phyloP scores from a whole-genome alignment of 768 basidiomycete species.

The Phanerochaete sordida region DNA sequence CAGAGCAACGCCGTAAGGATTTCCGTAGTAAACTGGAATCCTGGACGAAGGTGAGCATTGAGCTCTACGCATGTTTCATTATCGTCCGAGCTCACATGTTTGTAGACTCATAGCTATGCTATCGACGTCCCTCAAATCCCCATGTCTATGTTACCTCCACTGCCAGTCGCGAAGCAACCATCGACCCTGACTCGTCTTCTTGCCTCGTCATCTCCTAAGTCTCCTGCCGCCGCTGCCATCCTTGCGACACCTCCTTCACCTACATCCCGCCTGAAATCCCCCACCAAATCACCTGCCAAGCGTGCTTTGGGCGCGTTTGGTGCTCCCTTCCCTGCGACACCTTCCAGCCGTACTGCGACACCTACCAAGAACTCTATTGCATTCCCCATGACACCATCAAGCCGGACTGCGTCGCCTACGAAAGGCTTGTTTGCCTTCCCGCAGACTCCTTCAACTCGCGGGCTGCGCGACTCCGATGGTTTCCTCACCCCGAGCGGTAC shows the following conservation, averaged over 20 bases:
- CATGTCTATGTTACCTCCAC: conserved; percentile 59
- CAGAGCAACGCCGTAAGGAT: conserved; percentile 56
- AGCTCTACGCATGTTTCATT: not conserved
- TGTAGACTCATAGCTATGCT: conserved; percentile 48
- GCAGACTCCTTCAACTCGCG: not conserved
- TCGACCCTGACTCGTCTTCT: conserved; percentile 69
- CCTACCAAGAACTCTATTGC: conserved; percentile 44
- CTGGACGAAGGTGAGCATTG: conserved; percentile 57
- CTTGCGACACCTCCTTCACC: conserved; percentile 29
- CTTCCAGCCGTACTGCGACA: conserved; percentile 34
- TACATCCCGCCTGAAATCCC: conserved; percentile 23
- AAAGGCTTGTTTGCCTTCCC: not conserved
- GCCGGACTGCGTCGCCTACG: conserved; percentile 11
- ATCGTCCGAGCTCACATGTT: conserved; percentile 4
- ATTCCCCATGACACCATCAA: conserved; percentile 68
- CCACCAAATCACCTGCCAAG: conserved; percentile 32
- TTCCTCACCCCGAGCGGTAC: conserved; percentile 28
- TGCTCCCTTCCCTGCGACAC: conserved; percentile 48
- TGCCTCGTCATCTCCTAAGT: conserved; percentile 72
- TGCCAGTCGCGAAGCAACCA: conserved; percentile 49
- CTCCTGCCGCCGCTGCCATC: conserved; percentile 27
- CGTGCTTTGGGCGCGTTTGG: conserved; percentile 34
- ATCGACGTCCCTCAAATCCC: conserved; percentile 55
- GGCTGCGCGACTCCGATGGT: conserved; percentile 19
- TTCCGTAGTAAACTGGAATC: conserved; percentile 56